These are phyloP conservation scores for Ceratobasidium sp. DNA, from an alignment of 1,284 basidiomycete species.

Conservation along the genomic window DNA sequence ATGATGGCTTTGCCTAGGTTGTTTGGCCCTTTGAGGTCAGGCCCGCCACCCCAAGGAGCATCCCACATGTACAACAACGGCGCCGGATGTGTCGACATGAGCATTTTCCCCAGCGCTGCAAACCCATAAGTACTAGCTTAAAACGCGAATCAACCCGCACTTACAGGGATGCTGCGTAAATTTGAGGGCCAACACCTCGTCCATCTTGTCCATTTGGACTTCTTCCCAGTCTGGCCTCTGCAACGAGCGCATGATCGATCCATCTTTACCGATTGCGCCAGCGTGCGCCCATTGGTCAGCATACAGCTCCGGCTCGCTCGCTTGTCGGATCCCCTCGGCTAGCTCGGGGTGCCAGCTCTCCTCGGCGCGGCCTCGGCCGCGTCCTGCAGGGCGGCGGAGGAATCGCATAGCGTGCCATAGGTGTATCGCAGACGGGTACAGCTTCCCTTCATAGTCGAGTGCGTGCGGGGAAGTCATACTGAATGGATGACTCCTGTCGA, in stretches of 20 bases:
- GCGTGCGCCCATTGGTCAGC: conserved; percentile 42
- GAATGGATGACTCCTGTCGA: conserved; percentile 27
- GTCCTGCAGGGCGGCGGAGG: conserved; percentile 28
- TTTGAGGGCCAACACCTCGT: conserved; percentile 70
- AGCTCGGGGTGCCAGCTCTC: conserved; percentile 28
- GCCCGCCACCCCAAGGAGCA: conserved; percentile 70
- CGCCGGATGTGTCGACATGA: conserved; percentile 46
- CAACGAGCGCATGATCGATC: conserved; percentile 40
- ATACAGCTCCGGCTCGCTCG: conserved; percentile 25
- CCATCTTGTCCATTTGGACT: conserved; percentile 67
- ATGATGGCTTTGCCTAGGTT: conserved; percentile 69
- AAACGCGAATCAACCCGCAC: not conserved
- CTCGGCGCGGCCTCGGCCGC: conserved; percentile 33
- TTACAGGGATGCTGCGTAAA: conserved; percentile 68
- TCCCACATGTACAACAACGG: conserved; percentile 55
- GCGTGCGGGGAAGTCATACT: conserved; percentile 42
- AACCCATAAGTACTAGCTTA: not conserved
- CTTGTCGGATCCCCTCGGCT: conserved; percentile 36
- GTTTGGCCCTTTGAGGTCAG: conserved; percentile 65
- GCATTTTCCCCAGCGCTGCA: conserved; percentile 44
- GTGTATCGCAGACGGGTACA: conserved; percentile 35
- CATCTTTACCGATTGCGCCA: conserved; percentile 37
- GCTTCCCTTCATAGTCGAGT: conserved; percentile 33
- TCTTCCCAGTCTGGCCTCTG: conserved; percentile 67
- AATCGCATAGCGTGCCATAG: conserved; percentile 40